phyloP scores from a whole-genome alignment of 768 basidiomycete species.

The Cyclocybe aegerita region DNA sequence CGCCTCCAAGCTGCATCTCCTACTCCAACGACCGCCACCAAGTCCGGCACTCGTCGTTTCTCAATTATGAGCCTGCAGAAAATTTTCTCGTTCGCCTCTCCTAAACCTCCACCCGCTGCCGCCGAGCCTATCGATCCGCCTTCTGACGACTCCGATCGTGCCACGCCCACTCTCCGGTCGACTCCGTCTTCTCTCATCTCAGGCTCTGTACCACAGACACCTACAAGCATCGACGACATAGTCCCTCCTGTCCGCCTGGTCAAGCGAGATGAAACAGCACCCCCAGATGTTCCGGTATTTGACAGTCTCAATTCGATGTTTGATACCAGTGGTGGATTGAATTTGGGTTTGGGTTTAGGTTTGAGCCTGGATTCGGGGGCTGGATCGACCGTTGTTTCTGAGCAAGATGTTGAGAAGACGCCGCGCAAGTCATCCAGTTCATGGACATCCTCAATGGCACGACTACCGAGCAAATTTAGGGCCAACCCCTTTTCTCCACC shows the following conservation, averaged over 20 bases:
- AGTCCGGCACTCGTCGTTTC: slow-evolving; percentile 32
- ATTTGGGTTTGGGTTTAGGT: slow-evolving; percentile 22
- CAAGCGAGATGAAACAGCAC: slow-evolving; percentile 4
- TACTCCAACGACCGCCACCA: slow-evolving; percentile 28
- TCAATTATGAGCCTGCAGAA: slow-evolving; percentile 38
- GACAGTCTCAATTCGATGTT: slow-evolving; percentile 20
- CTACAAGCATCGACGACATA: slow-evolving; percentile 27
- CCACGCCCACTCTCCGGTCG: slow-evolving; percentile 21
- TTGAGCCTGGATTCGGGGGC: slow-evolving; percentile 7
- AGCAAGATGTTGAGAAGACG: not conserved
- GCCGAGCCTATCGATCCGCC: slow-evolving; percentile 5
- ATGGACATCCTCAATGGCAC: not conserved
- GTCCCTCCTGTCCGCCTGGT: slow-evolving; percentile 12
- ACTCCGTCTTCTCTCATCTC: slow-evolving; percentile 4
- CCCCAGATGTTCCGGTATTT: slow-evolving; percentile 12
- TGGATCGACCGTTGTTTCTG: not conserved
- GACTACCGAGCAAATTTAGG: not conserved
- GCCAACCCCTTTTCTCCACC: slow-evolving; percentile 1
- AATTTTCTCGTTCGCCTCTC: slow-evolving; percentile 35
- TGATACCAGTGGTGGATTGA: slow-evolving; percentile 17
- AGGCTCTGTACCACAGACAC: slow-evolving; percentile 28
- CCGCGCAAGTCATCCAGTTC: slow-evolving; percentile 1
- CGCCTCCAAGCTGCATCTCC: slow-evolving; percentile 30
- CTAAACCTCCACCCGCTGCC: slow-evolving; percentile 6
- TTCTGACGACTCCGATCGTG: slow-evolving; percentile 17